Percentiles rank a stretch among this genome's conserved stretches.
These are phyloP conservation scores for Pseudopyrenochaeta lycopersici DNA, from an alignment of 2,329 filamentous ascomycete species.

Conservation along the genomic window DNA sequence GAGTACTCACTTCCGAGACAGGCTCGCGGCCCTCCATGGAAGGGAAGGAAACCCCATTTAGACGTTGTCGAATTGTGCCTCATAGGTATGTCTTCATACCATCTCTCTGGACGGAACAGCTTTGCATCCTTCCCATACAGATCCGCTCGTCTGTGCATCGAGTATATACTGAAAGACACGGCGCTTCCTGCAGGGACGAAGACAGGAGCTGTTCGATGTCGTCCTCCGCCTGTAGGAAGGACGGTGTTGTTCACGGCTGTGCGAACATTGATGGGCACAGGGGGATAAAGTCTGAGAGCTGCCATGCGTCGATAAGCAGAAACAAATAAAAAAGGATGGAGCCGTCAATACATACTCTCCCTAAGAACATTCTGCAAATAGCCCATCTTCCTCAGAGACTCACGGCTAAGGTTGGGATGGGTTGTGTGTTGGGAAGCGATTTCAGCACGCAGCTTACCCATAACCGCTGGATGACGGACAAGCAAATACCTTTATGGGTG, in stretches of 20 bases:
- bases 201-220: constrained; percentile 37
- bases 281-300: constrained; percentile 38
- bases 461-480: constrained; percentile 45
- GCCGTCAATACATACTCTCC: constrained; percentile 51
- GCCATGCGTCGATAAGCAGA: too few relatives aligned
- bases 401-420: constrained; percentile 54
- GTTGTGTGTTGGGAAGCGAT: constrained; percentile 21
- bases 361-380: constrained; percentile 40
- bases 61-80: constrained; percentile 18
- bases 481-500: constrained; percentile 37
- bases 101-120: constrained; percentile 20
- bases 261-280: constrained; percentile 37
- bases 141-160: constrained; percentile 25
- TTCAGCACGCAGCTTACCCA: constrained; percentile 46
- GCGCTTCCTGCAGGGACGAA: constrained; percentile 35
- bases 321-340: too few relatives aligned
- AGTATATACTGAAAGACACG: constrained; percentile 27
- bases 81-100: constrained; percentile 28
- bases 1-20: too few relatives aligned
- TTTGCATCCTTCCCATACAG: constrained; percentile 29
- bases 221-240: too few relatives aligned
- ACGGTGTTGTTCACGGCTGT: constrained; percentile 30
- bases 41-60: constrained; percentile 33
- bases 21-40: constrained; percentile 28
- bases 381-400: constrained; percentile 49